Conservation (phyloP, 2,329 filamentous ascomycete species). For the Alternaria triticina region DNA sequence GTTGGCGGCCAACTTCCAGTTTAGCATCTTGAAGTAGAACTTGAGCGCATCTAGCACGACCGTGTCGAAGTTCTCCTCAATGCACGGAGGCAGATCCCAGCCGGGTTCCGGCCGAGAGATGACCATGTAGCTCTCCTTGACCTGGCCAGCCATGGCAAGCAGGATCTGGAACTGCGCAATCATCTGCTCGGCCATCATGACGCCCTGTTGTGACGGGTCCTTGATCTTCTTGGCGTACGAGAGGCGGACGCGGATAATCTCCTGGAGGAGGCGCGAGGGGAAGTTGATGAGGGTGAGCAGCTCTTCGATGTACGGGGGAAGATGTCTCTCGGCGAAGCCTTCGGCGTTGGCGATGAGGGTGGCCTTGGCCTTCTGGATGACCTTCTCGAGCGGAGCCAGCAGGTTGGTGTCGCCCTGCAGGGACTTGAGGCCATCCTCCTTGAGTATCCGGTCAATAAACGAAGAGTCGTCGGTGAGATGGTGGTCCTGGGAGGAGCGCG, state of each 20-base stretch:
- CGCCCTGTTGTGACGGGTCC: conserved; percentile 88
- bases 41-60: conserved; percentile 91
- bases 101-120: conserved; percentile 87
- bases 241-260: conserved; percentile 90
- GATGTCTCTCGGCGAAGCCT: conserved; percentile 83
- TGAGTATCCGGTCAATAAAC: conserved; percentile 92
- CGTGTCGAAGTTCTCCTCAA: conserved; percentile 93
- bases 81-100: conserved; percentile 94
- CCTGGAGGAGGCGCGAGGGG: conserved; percentile 91
- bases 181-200: conserved; percentile 97
- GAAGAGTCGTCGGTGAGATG: conserved; percentile 88
- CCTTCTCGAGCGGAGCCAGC: conserved; percentile 79
- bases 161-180: conserved; percentile 95
- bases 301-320: conserved; percentile 96
- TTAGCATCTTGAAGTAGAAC: conserved; percentile 98
- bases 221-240: conserved; percentile 95
- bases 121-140: conserved; percentile 85
- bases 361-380: conserved; percentile 91
- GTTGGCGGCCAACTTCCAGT: conserved; percentile 96
- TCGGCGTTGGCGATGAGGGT: conserved; percentile 87
- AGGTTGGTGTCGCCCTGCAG: conserved; percentile 86
- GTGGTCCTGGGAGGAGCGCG: conserved; percentile 70
- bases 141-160: conserved; percentile 86
- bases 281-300: conserved; percentile 96
- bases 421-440: conserved; percentile 92